Conservation (phyloP, 345 rosid genomes). For the Pugionium dolabratum region DNA sequence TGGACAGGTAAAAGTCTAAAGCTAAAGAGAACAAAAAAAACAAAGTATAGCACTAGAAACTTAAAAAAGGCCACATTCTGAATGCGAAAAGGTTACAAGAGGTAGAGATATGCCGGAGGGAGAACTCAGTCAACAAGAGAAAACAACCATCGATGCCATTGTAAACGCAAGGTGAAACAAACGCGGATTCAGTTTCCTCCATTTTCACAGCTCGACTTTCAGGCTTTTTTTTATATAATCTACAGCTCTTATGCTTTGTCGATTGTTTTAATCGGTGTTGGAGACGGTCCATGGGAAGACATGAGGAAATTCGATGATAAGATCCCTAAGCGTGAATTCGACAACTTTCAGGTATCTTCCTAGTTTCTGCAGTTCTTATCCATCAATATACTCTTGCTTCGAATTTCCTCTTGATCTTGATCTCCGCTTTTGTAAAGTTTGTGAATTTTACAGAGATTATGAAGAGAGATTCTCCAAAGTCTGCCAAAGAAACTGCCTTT, state of each 20-base stretch:
- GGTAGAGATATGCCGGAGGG: slow-evolving; percentile 45
- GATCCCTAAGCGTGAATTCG: slow-evolving; percentile 69
- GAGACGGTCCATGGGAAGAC: slow-evolving; percentile 87
- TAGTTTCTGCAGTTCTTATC: neutral
- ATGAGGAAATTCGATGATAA: slow-evolving; percentile 76
- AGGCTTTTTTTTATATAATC: neutral
- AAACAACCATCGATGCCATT: slow-evolving; percentile 56
- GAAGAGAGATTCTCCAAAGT: slow-evolving; percentile 45
- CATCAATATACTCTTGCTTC: neutral
- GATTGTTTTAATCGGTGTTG: slow-evolving; percentile 73
- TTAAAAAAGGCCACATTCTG: neutral
- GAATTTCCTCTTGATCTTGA: slow-evolving; percentile 14
- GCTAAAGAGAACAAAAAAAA: neutral
- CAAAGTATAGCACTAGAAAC: neutral
- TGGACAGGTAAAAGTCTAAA: slow-evolving; percentile 62
- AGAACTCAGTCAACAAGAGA: slow-evolving; percentile 62
- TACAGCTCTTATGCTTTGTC: slow-evolving; percentile 56
- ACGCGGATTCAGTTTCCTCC: neutral
- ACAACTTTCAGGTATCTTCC: slow-evolving; percentile 67
- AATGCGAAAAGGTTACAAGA: slow-evolving; percentile 58
- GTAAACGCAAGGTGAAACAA: slow-evolving; percentile 59
- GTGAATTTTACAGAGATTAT: slow-evolving; percentile 83
- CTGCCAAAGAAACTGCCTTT: slow-evolving; percentile 75
- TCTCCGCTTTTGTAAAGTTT: slow-evolving; percentile 49
- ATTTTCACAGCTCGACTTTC: neutral